Percentiles rank a stretch among this genome's conserved stretches.
These are phyloP conservation scores for Fermentozyma sake DNA, from an alignment of 1,139 yeast species.

Conservation along the genomic window DNA sequence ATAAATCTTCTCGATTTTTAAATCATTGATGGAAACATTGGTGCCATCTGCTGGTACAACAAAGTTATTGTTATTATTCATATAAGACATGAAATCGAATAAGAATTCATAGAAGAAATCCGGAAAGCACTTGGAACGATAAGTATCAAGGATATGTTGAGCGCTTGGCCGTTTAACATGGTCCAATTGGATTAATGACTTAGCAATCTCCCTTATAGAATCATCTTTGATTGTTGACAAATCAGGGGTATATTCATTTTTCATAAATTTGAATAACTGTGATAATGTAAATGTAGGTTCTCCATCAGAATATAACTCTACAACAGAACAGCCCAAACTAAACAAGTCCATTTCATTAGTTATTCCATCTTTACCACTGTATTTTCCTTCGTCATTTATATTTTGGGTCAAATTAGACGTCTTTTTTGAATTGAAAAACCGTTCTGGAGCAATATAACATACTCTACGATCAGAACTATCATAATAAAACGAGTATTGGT, in stretches of 20 bases:
- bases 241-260: conserved; percentile 62
- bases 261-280: conserved; percentile 78
- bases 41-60: conserved; percentile 15
- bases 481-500: conserved; percentile 87
- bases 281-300: conserved; percentile 82
- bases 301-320: conserved; percentile 85
- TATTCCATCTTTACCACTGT: conserved; percentile 28
- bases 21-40: conserved; percentile 45
- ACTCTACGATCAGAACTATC: conserved; percentile 84
- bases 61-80: conserved; percentile 24
- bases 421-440: conserved; percentile 50
- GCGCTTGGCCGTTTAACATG: conserved; percentile 61
- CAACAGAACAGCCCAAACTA: conserved; percentile 86
- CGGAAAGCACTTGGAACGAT: conserved; percentile 58
- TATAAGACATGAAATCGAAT: conserved; percentile 55
- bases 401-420: conserved; percentile 13
- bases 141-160: conserved; percentile 46
- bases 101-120: conserved; percentile 64
- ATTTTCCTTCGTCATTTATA: conserved; percentile 27
- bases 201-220: conserved; percentile 49
- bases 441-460: conserved; percentile 93
- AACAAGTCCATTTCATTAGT: conserved; percentile 81
- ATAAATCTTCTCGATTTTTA: conserved; percentile 55
- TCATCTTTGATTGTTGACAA: conserved; percentile 50
- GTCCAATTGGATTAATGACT: conserved; percentile 57